Percentiles rank a stretch among this genome's conserved stretches.
Evolutionary conservation across 495 filamentous ascomycete genomes (phyloP).

Genomic region (Friedmanniomyces simplex): DNA sequence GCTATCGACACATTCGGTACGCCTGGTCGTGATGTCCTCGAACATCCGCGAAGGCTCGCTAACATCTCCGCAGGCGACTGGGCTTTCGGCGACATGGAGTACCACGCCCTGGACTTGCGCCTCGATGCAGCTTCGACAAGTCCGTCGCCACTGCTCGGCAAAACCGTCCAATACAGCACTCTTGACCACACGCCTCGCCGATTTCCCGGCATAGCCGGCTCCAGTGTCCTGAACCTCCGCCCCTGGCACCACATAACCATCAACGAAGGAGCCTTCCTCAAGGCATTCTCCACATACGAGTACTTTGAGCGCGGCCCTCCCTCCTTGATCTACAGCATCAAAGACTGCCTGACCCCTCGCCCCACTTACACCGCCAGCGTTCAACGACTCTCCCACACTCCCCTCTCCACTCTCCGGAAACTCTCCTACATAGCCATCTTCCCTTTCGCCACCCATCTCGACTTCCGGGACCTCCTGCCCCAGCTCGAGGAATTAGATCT

Average conservation of each 20-base stretch:
- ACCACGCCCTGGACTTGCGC: slow-evolving; percentile 14
- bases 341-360: background rate
- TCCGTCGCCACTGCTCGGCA: background rate
- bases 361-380: background rate
- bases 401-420: background rate
- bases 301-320: slow-evolving; percentile 21
- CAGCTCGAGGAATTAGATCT: slow-evolving; percentile 15
- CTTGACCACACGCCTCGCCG: background rate
- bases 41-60: background rate
- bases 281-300: slow-evolving; percentile 25
- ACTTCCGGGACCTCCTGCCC: slow-evolving; percentile 4
- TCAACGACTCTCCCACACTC: background rate
- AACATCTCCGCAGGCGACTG: slow-evolving; percentile 7
- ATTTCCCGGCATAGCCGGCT: slow-evolving; percentile 1
- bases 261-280: slow-evolving; percentile 23
- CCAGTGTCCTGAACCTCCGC: slow-evolving; percentile 12
- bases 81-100: slow-evolving; percentile 24
- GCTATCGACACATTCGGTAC: slow-evolving; percentile 6
- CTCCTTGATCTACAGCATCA: slow-evolving; percentile 12
- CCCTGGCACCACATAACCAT: slow-evolving; percentile 15
- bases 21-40: background rate
- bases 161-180: background rate
- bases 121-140: background rate
- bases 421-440: slow-evolving; percentile 25
- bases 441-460: slow-evolving; percentile 14